Conservation (phyloP, 2,329 filamentous ascomycete genomes). For the Didymella arachidicola region DNA sequence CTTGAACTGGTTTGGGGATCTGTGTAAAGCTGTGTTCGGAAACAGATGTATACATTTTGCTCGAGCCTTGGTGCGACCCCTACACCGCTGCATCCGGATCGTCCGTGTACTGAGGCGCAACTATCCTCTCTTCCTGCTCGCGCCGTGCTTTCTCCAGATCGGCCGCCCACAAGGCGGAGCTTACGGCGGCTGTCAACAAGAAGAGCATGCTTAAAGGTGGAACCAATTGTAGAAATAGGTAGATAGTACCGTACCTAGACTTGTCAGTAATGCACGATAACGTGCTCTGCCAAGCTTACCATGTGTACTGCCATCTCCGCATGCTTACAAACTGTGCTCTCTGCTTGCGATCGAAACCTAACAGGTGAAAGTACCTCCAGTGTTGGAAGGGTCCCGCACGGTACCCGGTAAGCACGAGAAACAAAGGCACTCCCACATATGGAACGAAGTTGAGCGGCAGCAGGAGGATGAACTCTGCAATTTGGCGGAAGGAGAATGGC, state of each 20-base stretch:
- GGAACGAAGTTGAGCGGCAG: constrained; percentile 85
- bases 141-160: constrained; percentile 67
- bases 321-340: constrained; percentile 72
- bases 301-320: constrained; percentile 83
- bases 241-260: constrained; percentile 79
- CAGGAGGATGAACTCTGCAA: constrained; percentile 76
- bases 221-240: constrained; percentile 84
- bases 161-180: constrained; percentile 85
- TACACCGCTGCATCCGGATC: constrained; percentile 38
- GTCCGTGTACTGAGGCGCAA: constrained; percentile 40
- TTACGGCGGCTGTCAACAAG: constrained; percentile 83
- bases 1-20: not conserved
- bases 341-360: constrained; percentile 76
- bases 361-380: constrained; percentile 86
- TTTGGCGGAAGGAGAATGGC: constrained; percentile 90
- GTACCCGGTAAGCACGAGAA: constrained; percentile 86
- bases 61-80: not conserved
- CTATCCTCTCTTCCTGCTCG: constrained; percentile 32
- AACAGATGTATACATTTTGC: not conserved
- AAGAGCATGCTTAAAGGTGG: constrained; percentile 95
- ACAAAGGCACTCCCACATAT: constrained; percentile 80
- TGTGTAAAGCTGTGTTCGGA: not conserved
- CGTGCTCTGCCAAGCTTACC: constrained; percentile 56
- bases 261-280: constrained; percentile 19
- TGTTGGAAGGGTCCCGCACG: constrained; percentile 88